Evolutionary conservation across 83 land plant species (phyloP).

Genomic region (Thuja plicata): DNA sequence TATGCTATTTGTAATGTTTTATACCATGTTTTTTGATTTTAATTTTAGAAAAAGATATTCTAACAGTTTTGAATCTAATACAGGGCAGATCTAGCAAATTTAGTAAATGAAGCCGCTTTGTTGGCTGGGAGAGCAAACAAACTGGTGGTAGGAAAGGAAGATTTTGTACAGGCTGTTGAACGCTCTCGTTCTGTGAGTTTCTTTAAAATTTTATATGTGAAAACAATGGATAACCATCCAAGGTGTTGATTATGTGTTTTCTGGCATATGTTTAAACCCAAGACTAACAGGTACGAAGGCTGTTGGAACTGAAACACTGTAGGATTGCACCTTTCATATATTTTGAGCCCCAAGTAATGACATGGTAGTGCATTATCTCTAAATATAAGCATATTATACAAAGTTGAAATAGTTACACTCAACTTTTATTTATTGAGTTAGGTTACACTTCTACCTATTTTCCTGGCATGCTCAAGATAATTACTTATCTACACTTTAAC

Average conservation of each 20-base stretch:
- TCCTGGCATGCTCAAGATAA: background rate
- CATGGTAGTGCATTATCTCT: background rate
- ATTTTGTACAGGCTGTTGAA: constrained; percentile 95
- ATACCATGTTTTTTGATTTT: background rate
- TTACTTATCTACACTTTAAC: background rate
- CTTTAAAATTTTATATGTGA: background rate
- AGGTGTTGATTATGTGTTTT: background rate
- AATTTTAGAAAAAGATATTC: background rate
- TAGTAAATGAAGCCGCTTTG: constrained; percentile 99
- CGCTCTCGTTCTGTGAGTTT: constrained; percentile 84
- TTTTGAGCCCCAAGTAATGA: background rate
- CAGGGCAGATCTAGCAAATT: constrained; percentile 99
- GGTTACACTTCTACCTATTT: background rate
- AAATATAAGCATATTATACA: background rate
- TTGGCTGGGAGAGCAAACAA: constrained; percentile 91
- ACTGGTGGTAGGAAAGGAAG: constrained; percentile 77
- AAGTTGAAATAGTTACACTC: background rate
- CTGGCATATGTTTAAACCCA: background rate
- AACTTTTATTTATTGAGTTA: background rate
- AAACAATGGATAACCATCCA: background rate
- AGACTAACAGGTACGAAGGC: background rate
- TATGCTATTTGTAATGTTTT: background rate
- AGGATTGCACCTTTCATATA: background rate
- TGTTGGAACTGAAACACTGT: background rate
- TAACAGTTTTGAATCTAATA: constrained; percentile 17